Base-by-base conservation (phyloP, 129 eudicot genomes). In the Lactuca sativa region DNA sequence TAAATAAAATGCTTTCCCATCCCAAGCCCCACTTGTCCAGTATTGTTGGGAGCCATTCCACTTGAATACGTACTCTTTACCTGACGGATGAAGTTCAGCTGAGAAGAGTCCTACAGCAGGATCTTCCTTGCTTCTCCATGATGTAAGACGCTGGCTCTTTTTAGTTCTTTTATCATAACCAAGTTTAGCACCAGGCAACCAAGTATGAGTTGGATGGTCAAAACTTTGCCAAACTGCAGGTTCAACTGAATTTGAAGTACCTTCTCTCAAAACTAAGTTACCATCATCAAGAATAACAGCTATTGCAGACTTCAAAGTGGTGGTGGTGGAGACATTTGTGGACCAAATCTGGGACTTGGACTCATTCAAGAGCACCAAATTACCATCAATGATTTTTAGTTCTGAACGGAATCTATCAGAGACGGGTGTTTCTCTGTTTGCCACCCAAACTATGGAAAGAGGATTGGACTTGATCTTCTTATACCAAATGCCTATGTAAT, bases 401-500 rank as follows among this genome's bases (percentile, higher is more conserved):
- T 66, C 71, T 8, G 84, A 80, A 25, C 77, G 73, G 64, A 75
- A 63, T 61, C 59, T 84, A 70, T 87, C 83, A 11, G 56, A 60
- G 25, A 86, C 53, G 17, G 95, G 91, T 5, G 21, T 67, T 49
- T 80, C 85, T 70, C 95, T 78, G 59, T 90, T 90, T 11, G 87
- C 92, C n/a, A 86, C 96, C 92, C 92, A 86, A 56, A 83, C 84
- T 34, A 83, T n/a, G 16, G 95, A 66, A 57, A 49, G 71, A 11
- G 49, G 66, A 47, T 63, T 65, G 41, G 67, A 33, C 4, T 64
- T 8, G 9, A 82, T 58, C 56, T 79, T 74, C 10, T 82, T 81
- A 62, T 81, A 84, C 92, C 92, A 86, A 7, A 83, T 81, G 61
- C 96, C 89, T 70, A 89, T 48, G 77, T 89, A 86, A 61, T 77